Conservation (phyloP, 208 protist genomes). For the Crithidia fasciculata region DNA sequence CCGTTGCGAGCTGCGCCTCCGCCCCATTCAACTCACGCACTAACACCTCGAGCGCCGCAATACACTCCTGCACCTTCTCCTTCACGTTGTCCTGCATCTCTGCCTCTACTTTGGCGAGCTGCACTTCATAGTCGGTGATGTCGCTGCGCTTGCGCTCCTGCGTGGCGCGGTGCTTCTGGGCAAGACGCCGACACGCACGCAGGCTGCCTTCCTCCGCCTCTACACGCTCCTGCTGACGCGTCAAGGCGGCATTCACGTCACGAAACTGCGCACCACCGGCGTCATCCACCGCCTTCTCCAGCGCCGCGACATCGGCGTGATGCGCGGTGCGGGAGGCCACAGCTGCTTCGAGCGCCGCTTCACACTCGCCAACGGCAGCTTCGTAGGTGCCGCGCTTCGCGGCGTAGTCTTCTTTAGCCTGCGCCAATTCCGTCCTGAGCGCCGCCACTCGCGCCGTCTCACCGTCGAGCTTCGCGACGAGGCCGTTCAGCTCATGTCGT, state of each 20-base stretch:
- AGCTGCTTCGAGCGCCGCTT: slow-evolving; percentile 40
- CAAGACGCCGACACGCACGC: slow-evolving; percentile 61
- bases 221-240: slow-evolving; percentile 62
- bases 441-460: slow-evolving; percentile 43
- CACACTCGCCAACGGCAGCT: slow-evolving; percentile 36
- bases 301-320: slow-evolving; percentile 51
- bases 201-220: slow-evolving; percentile 80
- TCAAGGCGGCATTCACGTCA: slow-evolving; percentile 57
- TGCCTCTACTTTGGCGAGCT: slow-evolving; percentile 61
- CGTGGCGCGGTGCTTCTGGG: slow-evolving; percentile 72
- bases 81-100: slow-evolving; percentile 66
- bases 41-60: slow-evolving; percentile 52
- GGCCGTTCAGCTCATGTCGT: slow-evolving; percentile 47
- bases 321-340: slow-evolving; percentile 50
- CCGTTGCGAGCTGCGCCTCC: slow-evolving; percentile 58
- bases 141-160: slow-evolving; percentile 75
- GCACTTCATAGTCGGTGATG: slow-evolving; percentile 59
- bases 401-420: slow-evolving; percentile 34
- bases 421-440: slow-evolving; percentile 44
- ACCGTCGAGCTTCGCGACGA: slow-evolving; percentile 54
- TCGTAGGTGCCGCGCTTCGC: slow-evolving; percentile 33
- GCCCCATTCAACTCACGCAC: slow-evolving; percentile 55
- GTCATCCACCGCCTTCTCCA: slow-evolving; percentile 80
- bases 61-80: slow-evolving; percentile 55
- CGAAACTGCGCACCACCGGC: slow-evolving; percentile 79